Evolutionary conservation across 768 basidiomycete genomes (phyloP).

Genomic region (Pseudohyphozyma bogoriensis): DNA sequence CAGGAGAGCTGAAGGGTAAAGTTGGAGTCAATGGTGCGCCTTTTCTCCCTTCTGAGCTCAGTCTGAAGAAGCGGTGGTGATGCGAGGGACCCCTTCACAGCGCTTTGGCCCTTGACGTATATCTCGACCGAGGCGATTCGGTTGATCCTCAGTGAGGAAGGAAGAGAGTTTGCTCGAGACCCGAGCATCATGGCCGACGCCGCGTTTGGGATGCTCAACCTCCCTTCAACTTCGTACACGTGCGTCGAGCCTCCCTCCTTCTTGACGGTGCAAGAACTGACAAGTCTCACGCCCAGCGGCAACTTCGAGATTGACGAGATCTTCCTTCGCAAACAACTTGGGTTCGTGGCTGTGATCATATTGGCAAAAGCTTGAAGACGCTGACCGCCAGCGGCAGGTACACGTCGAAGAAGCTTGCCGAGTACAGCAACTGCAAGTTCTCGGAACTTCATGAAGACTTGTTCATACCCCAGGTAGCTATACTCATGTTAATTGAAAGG

Average conservation of each 20-base stretch:
- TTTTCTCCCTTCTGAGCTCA: neutral
- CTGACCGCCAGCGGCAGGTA: neutral
- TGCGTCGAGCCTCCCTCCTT: neutral
- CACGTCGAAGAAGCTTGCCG: neutral
- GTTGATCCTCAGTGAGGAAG: neutral
- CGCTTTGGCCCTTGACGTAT: conserved; percentile 10
- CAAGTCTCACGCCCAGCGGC: neutral
- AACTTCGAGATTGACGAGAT: conserved; percentile 16
- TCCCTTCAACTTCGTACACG: neutral
- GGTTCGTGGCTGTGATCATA: neutral
- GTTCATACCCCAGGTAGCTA: neutral
- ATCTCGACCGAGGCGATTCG: conserved; percentile 11
- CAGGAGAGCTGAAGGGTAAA: conserved; percentile 6
- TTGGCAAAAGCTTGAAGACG: neutral
- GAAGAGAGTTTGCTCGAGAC: neutral
- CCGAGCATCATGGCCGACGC: conserved; percentile 14
- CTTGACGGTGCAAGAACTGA: neutral
- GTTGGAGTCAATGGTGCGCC: conserved; percentile 6
- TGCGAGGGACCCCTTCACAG: neutral
- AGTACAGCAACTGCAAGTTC: neutral
- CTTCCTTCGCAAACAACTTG: neutral
- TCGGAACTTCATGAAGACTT: neutral
- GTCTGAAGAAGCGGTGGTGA: too few relatives aligned
- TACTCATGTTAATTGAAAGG: too few relatives aligned
- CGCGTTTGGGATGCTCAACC: conserved; percentile 7